Conservation (phyloP, 768 basidiomycete genomes). For the Pleurotus salmoneostramineus region DNA sequence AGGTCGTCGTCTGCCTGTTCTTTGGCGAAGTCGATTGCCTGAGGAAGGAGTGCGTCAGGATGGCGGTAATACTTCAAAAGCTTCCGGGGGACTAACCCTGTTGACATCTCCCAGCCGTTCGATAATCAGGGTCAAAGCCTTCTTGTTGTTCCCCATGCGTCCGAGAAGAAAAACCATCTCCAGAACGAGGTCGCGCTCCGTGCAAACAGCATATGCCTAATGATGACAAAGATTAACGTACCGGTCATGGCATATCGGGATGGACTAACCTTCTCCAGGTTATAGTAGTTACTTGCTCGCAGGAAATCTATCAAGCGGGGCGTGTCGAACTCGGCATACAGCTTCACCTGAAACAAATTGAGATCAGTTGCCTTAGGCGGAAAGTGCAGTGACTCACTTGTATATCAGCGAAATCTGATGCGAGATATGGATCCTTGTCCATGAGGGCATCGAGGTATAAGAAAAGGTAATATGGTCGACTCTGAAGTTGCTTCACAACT, state of each 20-base stretch:
- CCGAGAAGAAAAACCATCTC: slow-evolving; percentile 99
- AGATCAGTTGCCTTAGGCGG: not conserved
- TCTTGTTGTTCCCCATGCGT: slow-evolving; percentile 96
- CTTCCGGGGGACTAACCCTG: slow-evolving; percentile 44
- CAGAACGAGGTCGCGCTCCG: slow-evolving; percentile 78
- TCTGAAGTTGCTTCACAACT: slow-evolving; percentile 84
- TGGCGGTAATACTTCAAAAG: not conserved
- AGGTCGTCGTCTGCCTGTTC: slow-evolving; percentile 96
- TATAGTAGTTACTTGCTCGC: slow-evolving; percentile 88
- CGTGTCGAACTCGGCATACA: slow-evolving; percentile 88
- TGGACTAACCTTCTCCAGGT: slow-evolving; percentile 64
- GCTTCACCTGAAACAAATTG: slow-evolving; percentile 53
- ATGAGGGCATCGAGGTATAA: slow-evolving; percentile 90
- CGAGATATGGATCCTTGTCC: slow-evolving; percentile 79
- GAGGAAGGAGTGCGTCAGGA: not conserved
- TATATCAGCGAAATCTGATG: slow-evolving; percentile 77
- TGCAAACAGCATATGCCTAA: slow-evolving; percentile 85
- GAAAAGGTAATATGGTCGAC: slow-evolving; percentile 79
- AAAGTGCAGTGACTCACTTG: slow-evolving; percentile 42
- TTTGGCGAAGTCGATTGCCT: slow-evolving; percentile 98
- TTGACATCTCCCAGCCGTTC: slow-evolving; percentile 92
- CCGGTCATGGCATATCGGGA: not conserved
- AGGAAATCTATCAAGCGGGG: slow-evolving; percentile 84
- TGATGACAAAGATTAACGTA: slow-evolving; percentile 3
- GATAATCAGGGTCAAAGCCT: slow-evolving; percentile 91